phyloP scores from a whole-genome alignment of 1,284 basidiomycete species.

The Cutaneotrichosporon sp. region DNA sequence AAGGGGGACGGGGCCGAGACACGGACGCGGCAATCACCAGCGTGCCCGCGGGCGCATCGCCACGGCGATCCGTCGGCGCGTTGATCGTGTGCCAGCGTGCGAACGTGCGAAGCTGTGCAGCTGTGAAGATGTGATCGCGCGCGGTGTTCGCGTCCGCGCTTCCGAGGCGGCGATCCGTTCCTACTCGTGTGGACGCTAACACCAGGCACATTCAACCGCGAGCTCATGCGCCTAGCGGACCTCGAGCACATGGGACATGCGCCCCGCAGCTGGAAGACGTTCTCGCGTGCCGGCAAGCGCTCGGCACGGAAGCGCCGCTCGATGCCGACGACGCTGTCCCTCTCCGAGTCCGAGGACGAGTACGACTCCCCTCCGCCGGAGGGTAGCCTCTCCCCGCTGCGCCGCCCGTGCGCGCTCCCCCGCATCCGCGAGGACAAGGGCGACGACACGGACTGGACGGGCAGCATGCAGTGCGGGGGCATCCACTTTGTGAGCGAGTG shows the following conservation, averaged over 20 bases:
- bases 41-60: too few relatives aligned
- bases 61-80: too few relatives aligned
- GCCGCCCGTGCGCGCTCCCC: not conserved
- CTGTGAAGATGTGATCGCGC: not conserved
- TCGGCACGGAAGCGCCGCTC: not conserved
- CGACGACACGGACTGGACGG: not conserved
- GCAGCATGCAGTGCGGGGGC: not conserved
- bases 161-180: too few relatives aligned
- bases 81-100: too few relatives aligned
- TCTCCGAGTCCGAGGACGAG: not conserved
- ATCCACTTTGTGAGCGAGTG: slow-evolving; percentile 3
- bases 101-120: too few relatives aligned
- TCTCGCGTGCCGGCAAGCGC: not conserved
- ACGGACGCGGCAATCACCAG: not conserved
- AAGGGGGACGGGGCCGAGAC: not conserved
- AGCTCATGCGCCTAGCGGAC: slow-evolving; percentile 2
- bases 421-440: not conserved
- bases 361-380: not conserved
- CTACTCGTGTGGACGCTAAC: not conserved
- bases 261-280: not conserved
- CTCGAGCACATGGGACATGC: not conserved
- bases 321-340: not conserved
- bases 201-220: slow-evolving; percentile 1
- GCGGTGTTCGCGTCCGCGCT: not conserved
- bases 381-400: not conserved